phyloP scores from a whole-genome alignment of 805 yeast species.

The Saccharomycopsis sp. region DNA sequence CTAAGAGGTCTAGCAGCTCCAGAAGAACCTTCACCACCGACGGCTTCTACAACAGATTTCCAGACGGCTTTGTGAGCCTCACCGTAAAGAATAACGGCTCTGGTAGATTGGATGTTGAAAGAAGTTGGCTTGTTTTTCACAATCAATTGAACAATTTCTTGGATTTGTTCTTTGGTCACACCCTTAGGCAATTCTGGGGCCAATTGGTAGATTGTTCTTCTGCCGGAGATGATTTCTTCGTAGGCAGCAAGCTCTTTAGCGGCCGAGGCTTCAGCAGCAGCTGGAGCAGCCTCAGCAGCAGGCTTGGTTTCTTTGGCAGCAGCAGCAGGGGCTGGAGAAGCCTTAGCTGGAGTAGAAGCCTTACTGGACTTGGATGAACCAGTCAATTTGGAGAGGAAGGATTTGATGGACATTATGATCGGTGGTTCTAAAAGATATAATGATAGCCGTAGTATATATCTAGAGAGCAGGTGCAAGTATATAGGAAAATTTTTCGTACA shows the following conservation, averaged over 20 bases:
- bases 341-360: not conserved
- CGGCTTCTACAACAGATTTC: slow-evolving; percentile 36
- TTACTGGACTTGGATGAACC: not conserved
- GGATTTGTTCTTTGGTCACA: slow-evolving; percentile 35
- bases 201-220: slow-evolving; percentile 42
- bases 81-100: slow-evolving; percentile 44
- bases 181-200: slow-evolving; percentile 38
- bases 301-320: not conserved
- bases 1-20: slow-evolving; percentile 38
- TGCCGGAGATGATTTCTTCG: not conserved
- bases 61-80: slow-evolving; percentile 40
- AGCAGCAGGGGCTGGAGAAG: not conserved
- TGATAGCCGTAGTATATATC: too few relatives aligned
- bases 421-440: not conserved
- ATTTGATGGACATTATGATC: not conserved
- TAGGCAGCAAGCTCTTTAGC: not conserved
- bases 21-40: slow-evolving; percentile 25
- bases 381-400: not conserved
- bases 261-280: not conserved
- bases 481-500: not conserved
- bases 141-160: slow-evolving; percentile 35
- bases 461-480: not conserved
- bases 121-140: slow-evolving; percentile 45
- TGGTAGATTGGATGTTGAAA: slow-evolving; percentile 45
- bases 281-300: not conserved